phyloP scores from a whole-genome alignment of 2,329 filamentous ascomycete genomes.

The Colletotrichum sp. region DNA sequence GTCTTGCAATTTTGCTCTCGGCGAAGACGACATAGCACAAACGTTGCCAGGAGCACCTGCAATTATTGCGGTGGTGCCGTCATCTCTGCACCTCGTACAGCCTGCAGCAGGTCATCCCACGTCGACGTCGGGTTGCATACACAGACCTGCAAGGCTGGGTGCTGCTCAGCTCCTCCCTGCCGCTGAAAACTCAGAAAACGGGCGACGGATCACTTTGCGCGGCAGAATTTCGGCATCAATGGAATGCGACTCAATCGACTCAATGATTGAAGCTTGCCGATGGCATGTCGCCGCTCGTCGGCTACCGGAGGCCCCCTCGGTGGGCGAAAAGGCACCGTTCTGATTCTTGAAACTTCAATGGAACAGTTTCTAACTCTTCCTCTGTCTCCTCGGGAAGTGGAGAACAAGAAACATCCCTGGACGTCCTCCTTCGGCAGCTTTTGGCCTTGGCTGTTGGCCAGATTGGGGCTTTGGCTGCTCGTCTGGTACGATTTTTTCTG shows the following conservation, averaged over 20 bases:
- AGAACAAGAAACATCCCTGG: slow-evolving; percentile 10
- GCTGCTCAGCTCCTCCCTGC: neutral
- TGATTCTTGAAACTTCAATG: slow-evolving; percentile 22
- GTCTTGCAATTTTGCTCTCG: neutral
- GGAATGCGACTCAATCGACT: neutral
- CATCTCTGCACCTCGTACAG: slow-evolving; percentile 8
- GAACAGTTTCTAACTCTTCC: slow-evolving; percentile 19
- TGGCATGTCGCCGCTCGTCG: neutral
- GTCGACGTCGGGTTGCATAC: neutral
- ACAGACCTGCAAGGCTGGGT: neutral
- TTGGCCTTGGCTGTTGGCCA: slow-evolving; percentile 1
- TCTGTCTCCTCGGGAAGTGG: slow-evolving; percentile 13
- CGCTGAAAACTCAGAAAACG: neutral
- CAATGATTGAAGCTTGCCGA: slow-evolving; percentile 14
- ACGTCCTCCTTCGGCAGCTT: neutral
- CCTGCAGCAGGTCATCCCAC: slow-evolving; percentile 15
- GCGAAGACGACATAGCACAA: neutral
- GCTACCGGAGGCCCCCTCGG: neutral
- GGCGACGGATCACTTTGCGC: neutral
- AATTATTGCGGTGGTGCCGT: neutral
- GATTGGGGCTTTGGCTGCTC: neutral
- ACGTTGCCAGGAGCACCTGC: neutral
- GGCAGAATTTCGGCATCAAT: slow-evolving; percentile 1
- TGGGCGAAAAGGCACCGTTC: neutral
- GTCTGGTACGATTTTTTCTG: slow-evolving; percentile 13